phyloP scores from a whole-genome alignment of 2,329 filamentous ascomycete genomes.

The Diaporthe sp. region DNA sequence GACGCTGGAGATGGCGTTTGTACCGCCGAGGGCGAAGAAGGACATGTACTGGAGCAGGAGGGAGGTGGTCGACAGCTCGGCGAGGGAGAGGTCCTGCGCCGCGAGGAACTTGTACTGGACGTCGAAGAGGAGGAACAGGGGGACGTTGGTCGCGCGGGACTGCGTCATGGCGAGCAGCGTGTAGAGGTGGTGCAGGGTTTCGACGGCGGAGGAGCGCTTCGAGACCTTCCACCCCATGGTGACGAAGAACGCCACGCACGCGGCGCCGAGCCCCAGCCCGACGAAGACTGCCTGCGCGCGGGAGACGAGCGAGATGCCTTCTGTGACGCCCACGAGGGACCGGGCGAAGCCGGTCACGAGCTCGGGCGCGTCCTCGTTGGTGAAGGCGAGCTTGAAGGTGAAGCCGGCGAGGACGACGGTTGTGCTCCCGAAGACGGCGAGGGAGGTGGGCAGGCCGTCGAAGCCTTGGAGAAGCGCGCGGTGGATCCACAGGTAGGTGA shows the following conservation, averaged over 20 bases:
- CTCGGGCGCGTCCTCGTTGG: slow-evolving; percentile 87
- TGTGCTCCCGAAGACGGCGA: slow-evolving; percentile 53
- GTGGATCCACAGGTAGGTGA: slow-evolving; percentile 73
- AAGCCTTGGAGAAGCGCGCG: slow-evolving; percentile 56
- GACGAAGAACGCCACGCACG: slow-evolving; percentile 53
- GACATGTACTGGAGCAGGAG: slow-evolving; percentile 83
- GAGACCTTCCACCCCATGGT: slow-evolving; percentile 42
- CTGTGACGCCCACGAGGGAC: slow-evolving; percentile 52
- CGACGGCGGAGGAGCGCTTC: slow-evolving; percentile 43
- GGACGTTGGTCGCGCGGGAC: slow-evolving; percentile 85
- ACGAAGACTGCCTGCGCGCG: slow-evolving; percentile 63
- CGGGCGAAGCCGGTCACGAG: slow-evolving; percentile 65
- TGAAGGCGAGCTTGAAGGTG: slow-evolving; percentile 91
- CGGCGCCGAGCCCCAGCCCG: slow-evolving; percentile 52
- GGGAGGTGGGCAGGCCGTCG: slow-evolving; percentile 52
- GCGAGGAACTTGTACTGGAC: slow-evolving; percentile 63
- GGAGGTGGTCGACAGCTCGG: slow-evolving; percentile 75
- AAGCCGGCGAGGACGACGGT: slow-evolving; percentile 67
- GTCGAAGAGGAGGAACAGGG: slow-evolving; percentile 82
- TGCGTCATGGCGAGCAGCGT: slow-evolving; percentile 88
- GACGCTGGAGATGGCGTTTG: slow-evolving; percentile 95
- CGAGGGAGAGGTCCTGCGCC: slow-evolving; percentile 57
- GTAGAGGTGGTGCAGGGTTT: slow-evolving; percentile 75
- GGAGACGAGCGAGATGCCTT: slow-evolving; percentile 56
- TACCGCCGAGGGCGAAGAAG: slow-evolving; percentile 92